Conservation (phyloP, 2,329 filamentous ascomycete genomes). For the Pyricularia sp. region DNA sequence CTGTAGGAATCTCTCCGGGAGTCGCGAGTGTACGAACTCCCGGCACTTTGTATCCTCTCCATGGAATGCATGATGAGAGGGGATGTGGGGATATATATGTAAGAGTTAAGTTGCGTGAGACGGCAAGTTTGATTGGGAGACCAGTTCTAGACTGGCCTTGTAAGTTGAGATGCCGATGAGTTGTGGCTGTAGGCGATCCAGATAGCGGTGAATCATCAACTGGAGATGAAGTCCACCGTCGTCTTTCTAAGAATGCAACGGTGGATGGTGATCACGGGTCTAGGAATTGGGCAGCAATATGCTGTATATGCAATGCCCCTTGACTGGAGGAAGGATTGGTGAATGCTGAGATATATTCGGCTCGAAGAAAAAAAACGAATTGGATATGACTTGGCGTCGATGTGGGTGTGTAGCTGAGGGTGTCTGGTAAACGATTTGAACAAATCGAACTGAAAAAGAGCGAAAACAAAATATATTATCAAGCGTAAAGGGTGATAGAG, state of each 20-base stretch:
- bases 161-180: background rate
- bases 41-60: slow-evolving; percentile 4
- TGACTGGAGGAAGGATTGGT: background rate
- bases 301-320: background rate
- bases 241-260: background rate
- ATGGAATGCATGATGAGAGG: slow-evolving; percentile 8
- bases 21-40: slow-evolving; percentile 4
- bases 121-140: background rate
- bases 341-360: background rate
- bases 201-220: background rate
- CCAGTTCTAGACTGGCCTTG: background rate
- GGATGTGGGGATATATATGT: slow-evolving; percentile 1
- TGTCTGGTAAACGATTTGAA: background rate
- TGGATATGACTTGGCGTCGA: background rate
- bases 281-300: background rate
- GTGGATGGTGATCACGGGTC: background rate
- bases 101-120: background rate
- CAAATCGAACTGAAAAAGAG: background rate
- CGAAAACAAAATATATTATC: background rate
- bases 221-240: background rate
- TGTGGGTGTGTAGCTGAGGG: background rate
- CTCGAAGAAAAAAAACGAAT: background rate
- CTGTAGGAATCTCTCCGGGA: slow-evolving; percentile 3
- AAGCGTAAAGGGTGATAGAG: background rate
- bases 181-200: background rate